A percentile compares a stretch with the other conserved stretches of the same genome.
Evolutionary conservation across 768 basidiomycete genomes (phyloP).

Genomic region (Tephrocybe sp.): DNA sequence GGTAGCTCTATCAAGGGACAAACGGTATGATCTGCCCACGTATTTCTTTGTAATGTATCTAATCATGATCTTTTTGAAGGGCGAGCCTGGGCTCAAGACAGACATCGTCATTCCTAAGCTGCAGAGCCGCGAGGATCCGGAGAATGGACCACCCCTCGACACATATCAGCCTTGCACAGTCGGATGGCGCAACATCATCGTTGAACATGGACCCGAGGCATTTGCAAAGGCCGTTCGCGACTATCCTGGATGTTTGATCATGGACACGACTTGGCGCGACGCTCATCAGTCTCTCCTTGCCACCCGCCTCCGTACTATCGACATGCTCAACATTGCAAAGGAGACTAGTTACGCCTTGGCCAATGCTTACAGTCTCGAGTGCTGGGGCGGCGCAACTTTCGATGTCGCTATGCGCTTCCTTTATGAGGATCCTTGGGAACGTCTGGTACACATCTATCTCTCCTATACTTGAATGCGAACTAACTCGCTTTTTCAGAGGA

Average conservation of each 20-base stretch:
- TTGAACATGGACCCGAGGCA: conserved; percentile 95
- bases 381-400: conserved; percentile 99
- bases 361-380: conserved; percentile 95
- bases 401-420: conserved; percentile 99
- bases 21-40: conserved; percentile 40
- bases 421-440: conserved; percentile 99
- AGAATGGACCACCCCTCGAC: conserved; percentile 71
- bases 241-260: conserved; percentile 93
- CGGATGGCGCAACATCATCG: conserved; percentile 99
- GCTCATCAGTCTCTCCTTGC: conserved; percentile 98
- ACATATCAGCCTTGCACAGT: conserved; percentile 77
- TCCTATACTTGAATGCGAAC: neutral
- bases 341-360: conserved; percentile 94
- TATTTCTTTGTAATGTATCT: neutral
- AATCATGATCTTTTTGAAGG: conserved; percentile 36
- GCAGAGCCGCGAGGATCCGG: conserved; percentile 72
- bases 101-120: conserved; percentile 86
- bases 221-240: conserved; percentile 98
- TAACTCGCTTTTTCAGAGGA: conserved; percentile 54
- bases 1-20: conserved; percentile 98
- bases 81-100: conserved; percentile 91
- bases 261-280: conserved; percentile 99
- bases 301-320: conserved; percentile 91
- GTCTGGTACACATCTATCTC: conserved; percentile 60
- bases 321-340: conserved; percentile 98